A percentile compares a stretch with the other conserved stretches of the same genome.
These are phyloP conservation scores for Penicillium atrosanguineum DNA, from an alignment of 495 filamentous ascomycete species.

Conservation along the genomic window DNA sequence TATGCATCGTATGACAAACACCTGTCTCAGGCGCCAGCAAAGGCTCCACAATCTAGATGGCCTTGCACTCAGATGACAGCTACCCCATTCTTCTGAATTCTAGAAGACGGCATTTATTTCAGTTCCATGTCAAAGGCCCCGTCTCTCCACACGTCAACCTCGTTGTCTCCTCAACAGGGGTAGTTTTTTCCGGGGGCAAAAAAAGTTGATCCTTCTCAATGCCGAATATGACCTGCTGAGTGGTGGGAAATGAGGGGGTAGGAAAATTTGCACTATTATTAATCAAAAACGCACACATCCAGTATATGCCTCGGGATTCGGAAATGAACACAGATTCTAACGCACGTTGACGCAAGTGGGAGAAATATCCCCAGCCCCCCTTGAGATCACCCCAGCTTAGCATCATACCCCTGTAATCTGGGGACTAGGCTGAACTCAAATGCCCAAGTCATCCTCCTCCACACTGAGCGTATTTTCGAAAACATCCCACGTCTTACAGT, in stretches of 20 bases:
- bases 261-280: neutral
- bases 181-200: neutral
- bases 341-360: neutral
- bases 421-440: neutral
- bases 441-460: conserved; percentile 3
- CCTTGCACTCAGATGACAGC: neutral
- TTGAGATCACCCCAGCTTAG: neutral
- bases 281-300: neutral
- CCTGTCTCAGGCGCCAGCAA: conserved; percentile 1
- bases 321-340: neutral
- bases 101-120: neutral
- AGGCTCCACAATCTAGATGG: too few species aligned
- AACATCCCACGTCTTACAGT: conserved; percentile 14
- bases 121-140: neutral
- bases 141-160: neutral
- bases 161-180: neutral
- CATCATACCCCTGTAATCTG: neutral
- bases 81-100: neutral
- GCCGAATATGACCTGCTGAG: neutral
- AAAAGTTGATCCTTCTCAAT: neutral
- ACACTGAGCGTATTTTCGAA: conserved; percentile 4
- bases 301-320: neutral
- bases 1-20: conserved; percentile 2
- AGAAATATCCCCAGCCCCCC: neutral
- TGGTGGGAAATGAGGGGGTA: neutral